Conservation (phyloP, 2,329 filamentous ascomycete genomes). For the Fusarium sp. region DNA sequence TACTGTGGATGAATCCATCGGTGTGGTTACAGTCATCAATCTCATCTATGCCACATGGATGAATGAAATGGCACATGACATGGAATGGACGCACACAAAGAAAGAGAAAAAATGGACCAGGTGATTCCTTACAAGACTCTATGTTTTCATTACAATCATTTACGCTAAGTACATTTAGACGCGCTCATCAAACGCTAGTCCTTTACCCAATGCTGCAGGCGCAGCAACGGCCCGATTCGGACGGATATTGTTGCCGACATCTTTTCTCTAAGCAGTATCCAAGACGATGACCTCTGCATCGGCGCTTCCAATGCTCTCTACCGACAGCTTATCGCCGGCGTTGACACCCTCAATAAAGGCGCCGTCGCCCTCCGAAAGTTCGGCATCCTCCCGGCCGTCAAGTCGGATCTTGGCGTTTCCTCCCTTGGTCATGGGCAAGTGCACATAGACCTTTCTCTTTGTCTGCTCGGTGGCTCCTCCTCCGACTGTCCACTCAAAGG, state of each 20-base stretch:
- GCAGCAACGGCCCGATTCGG: constrained; percentile 1
- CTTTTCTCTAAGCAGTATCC: constrained; percentile 65
- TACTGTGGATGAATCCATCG: not conserved
- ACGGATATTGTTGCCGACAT: not conserved
- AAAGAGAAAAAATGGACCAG: not conserved
- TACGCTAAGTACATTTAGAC: constrained; percentile 27
- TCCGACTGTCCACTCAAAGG: constrained; percentile 80
- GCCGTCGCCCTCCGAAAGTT: constrained; percentile 81
- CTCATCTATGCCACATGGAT: not conserved
- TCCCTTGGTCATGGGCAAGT: constrained; percentile 83
- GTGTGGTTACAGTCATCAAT: not conserved
- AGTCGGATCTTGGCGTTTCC: constrained; percentile 79
- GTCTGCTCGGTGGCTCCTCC: constrained; percentile 62
- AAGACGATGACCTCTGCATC: constrained; percentile 78
- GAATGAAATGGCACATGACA: not conserved
- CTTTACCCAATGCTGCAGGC: not conserved
- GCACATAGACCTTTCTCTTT: constrained; percentile 81
- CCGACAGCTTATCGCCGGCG: constrained; percentile 71
- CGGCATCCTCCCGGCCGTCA: constrained; percentile 73
- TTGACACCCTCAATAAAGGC: constrained; percentile 77
- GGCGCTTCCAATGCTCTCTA: constrained; percentile 76
- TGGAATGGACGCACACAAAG: not conserved
- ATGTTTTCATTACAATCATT: constrained; percentile 10
- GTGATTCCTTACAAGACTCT: not conserved
- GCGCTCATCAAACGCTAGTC: not conserved